Evolutionary conservation across 2,329 filamentous ascomycete species (phyloP).

Genomic region (Neonectria sp.): DNA sequence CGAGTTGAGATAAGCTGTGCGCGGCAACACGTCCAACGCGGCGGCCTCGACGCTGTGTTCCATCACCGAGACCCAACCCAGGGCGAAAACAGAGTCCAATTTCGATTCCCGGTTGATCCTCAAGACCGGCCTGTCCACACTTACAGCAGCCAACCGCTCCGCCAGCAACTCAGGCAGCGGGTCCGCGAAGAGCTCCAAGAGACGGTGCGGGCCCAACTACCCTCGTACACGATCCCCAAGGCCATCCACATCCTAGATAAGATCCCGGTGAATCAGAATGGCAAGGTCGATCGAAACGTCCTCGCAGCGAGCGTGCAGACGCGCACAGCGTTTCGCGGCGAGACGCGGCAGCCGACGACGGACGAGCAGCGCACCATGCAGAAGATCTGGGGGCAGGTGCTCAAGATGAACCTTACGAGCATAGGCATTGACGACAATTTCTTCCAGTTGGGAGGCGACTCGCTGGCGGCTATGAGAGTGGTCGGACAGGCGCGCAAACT

Average conservation of each 20-base stretch:
- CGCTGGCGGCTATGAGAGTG: conserved; percentile 64
- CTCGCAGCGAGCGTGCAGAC: background rate
- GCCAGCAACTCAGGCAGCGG: background rate
- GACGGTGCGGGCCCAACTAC: conserved; percentile 22
- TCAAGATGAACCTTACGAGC: conserved; percentile 49
- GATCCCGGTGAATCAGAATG: conserved; percentile 46
- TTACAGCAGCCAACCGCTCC: conserved; percentile 4
- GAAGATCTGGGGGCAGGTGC: conserved; percentile 55
- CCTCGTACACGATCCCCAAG: conserved; percentile 46
- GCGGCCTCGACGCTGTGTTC: conserved; percentile 49
- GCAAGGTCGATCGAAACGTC: conserved; percentile 43
- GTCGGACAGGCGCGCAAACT: conserved; percentile 59
- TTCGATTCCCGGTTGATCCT: conserved; percentile 44
- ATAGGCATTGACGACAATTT: conserved; percentile 63
- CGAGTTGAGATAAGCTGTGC: conserved; percentile 63
- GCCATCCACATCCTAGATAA: conserved; percentile 39
- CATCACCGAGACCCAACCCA: conserved; percentile 53
- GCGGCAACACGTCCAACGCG: conserved; percentile 49
- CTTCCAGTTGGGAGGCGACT: conserved; percentile 65
- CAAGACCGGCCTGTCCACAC: background rate
- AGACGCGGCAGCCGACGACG: conserved; percentile 13
- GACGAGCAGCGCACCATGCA: conserved; percentile 43
- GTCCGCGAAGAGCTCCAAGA: background rate
- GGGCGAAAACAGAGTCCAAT: conserved; percentile 28
- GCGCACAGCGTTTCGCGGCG: background rate